Evolutionary conservation across 2,329 filamentous ascomycete species (phyloP).

Genomic region (Colletotrichum incanum): DNA sequence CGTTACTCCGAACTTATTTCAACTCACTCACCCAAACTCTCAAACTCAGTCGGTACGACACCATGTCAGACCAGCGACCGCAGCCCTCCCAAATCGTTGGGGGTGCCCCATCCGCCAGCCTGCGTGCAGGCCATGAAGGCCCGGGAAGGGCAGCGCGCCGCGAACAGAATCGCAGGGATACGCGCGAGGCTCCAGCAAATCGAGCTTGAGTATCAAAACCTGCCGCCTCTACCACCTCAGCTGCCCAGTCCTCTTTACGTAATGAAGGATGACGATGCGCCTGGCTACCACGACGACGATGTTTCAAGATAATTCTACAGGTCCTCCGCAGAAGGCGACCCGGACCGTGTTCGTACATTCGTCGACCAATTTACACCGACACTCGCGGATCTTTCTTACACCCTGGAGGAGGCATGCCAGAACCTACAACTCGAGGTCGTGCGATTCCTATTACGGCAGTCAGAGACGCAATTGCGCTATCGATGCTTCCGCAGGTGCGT

Average conservation of each 20-base stretch:
- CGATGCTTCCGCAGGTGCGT: constrained; percentile 17
- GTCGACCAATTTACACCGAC: constrained; percentile 5
- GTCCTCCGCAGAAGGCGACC: constrained; percentile 17
- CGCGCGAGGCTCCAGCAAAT: not conserved
- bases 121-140: constrained; percentile 8
- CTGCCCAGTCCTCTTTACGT: constrained; percentile 21
- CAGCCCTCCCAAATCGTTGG: not conserved
- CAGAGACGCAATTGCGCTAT: constrained; percentile 17
- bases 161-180: not conserved
- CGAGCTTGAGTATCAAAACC: not conserved
- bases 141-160: not conserved
- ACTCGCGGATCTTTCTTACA: constrained; percentile 23
- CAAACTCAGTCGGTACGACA: not conserved
- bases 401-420: constrained; percentile 23
- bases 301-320: constrained; percentile 15
- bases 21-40: not conserved
- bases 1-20: not conserved
- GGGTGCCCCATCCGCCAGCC: constrained; percentile 12
- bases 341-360: constrained; percentile 12
- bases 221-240: constrained; percentile 15
- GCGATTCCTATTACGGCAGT: constrained; percentile 12
- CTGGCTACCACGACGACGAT: constrained; percentile 18
- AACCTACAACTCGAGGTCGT: constrained; percentile 18
- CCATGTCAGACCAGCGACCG: constrained; percentile 14
- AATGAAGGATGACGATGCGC: constrained; percentile 5